Percentiles rank a stretch among this genome's conserved stretches.
Evolutionary conservation across 129 eudicot genomes (phyloP).

Genomic region (Tanacetum coccineum): DNA sequence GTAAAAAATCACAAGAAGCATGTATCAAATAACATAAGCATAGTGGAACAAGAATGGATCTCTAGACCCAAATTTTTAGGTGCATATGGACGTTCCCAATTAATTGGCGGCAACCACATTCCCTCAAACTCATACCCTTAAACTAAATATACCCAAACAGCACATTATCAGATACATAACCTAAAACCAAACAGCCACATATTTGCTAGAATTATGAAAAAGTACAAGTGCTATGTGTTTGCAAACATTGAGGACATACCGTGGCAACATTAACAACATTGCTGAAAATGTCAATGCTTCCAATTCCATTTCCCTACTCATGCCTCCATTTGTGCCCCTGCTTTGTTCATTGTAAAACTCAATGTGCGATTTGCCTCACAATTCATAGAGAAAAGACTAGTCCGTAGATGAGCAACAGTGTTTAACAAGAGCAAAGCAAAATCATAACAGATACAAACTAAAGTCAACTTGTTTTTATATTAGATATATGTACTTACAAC

Average conservation of each 20-base stretch:
- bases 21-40: too few species aligned
- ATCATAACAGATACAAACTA: not conserved
- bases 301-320: slow-evolving; percentile 62
- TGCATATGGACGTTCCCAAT: too few species aligned
- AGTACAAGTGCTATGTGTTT: too few species aligned
- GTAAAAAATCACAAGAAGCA: too few species aligned
- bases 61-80: too few species aligned
- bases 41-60: too few species aligned
- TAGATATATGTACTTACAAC: not conserved
- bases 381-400: not conserved
- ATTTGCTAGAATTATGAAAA: not conserved
- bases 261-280: slow-evolving; percentile 68
- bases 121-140: not conserved
- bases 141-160: not conserved
- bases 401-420: slow-evolving; percentile 5
- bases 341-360: slow-evolving; percentile 58
- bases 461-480: too few species aligned
- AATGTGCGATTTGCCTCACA: not conserved
- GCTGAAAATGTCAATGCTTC: slow-evolving; percentile 77
- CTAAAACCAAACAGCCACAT: not conserved
- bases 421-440: not conserved
- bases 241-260: slow-evolving; percentile 30
- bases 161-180: too few species aligned
- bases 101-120: too few species aligned
- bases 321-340: slow-evolving; percentile 49